phyloP scores from a whole-genome alignment of 331 rosid species.

The Rosa hybrid region DNA sequence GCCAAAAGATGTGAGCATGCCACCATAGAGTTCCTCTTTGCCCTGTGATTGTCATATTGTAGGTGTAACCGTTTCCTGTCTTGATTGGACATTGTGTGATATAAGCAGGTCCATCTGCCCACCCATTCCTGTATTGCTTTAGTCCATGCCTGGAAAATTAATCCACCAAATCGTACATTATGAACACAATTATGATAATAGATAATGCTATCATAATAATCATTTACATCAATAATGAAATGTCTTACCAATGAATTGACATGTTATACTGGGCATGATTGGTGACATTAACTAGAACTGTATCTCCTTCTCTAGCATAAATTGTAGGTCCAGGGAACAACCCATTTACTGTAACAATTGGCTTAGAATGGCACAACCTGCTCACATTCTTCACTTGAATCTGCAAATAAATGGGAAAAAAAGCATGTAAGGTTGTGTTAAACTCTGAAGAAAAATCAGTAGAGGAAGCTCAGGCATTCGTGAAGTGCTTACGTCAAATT shows the following conservation, averaged over 20 bases:
- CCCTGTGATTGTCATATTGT: conserved; percentile 28
- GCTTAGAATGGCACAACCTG: conserved; percentile 35
- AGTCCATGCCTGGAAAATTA: conserved; percentile 36
- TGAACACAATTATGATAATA: neutral
- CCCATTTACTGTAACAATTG: conserved; percentile 40
- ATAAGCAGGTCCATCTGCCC: conserved; percentile 47
- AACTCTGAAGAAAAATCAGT: neutral
- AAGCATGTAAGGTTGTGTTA: neutral
- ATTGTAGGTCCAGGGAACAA: conserved; percentile 40
- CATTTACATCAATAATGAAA: neutral
- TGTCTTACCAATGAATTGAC: conserved; percentile 39
- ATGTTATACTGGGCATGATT: conserved; percentile 36
- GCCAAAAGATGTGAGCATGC: conserved; percentile 48
- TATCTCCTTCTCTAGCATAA: conserved; percentile 37
- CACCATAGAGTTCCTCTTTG: conserved; percentile 48
- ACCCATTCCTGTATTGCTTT: conserved; percentile 41
- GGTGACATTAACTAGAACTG: conserved; percentile 31
- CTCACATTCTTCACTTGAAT: conserved; percentile 34
- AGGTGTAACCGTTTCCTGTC: conserved; percentile 29
- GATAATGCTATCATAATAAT: neutral
- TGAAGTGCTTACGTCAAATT: conserved; percentile 23
- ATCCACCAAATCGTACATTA: neutral
- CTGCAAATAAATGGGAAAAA: conserved; percentile 1
- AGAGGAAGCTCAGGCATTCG: neutral
- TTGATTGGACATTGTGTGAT: conserved; percentile 40